Base-by-base conservation (phyloP, 164 flowering plant genomes). In the Vitis rupestris region DNA sequence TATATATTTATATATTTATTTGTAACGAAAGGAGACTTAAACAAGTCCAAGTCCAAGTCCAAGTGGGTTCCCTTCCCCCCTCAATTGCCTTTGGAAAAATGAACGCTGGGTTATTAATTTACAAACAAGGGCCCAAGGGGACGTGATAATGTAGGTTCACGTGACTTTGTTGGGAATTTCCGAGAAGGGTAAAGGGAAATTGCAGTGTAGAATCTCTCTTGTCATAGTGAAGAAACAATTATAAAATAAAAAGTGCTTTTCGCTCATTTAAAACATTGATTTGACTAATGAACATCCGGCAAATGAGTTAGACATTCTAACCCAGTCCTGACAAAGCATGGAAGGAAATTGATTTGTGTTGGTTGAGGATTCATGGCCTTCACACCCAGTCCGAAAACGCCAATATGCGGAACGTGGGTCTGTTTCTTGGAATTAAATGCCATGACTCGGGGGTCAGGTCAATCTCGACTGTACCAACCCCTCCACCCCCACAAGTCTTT, bases 241-340 rank as follows among this genome's bases (percentile, higher is more conserved):
- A 10, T 37, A 27, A 23, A 23, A 23, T 23, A 23, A 23, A 23
- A 23, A 23, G 27, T 23, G 27, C 27, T 23, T 27, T 52, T 55
- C 56, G 50, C 57, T 27, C 58, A 27, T 68, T 60, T 49, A 59
- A 59, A 68, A 68, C 71, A 60, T 68, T 68, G 71, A 68, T 60
- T 17, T 60, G 71, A 68, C 64, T 2, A 11, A 37, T 30, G 51
- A 37, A 56, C 61, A 60, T 6, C 9, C 23, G 61, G 58, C 58
- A 55, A 16, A 37, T 37, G 44, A 37, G 44, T 37, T 37, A 37
- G 44, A 37, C 44, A 37, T 37, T 37, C 44, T 37, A 37, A 37
- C 44, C 44, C 44, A 37, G 44, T 3, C 44, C 44, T 37, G 44
- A 37, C 44, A 37, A 37, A 14, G 58, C 16, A 15, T 12, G 16